Base-by-base conservation (phyloP, 495 filamentous ascomycete genomes). In the Tetracladium marchalianum region DNA sequence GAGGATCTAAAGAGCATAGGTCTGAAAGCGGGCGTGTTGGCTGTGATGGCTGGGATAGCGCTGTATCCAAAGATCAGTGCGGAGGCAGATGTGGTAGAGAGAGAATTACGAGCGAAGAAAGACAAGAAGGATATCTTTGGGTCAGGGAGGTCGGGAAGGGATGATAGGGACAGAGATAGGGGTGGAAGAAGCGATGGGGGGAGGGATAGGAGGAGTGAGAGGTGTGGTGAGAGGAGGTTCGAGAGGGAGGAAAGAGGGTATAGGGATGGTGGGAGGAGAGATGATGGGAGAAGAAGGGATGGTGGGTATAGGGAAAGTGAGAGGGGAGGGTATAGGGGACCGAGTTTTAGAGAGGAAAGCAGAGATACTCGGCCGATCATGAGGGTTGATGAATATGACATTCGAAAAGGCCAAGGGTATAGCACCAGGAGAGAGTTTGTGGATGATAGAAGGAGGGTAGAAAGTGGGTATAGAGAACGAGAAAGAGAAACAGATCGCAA, bases 401-500 rank as follows among this genome's bases (percentile, higher is more conserved):
- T 27, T 7, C 22, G 22, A 7, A 39, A 40, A 41, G 19, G 5
- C 18, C 15, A 19, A 13, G 12, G 15, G 44, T 11, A 18, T 12
- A 16, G 24, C 6, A 22, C 4, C 2, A 16, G 19, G 24, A 22
- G 39, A 17, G 15, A n/a, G 13, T 6, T 16, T 42, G 39, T 44
- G 35, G 40, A 31, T 18, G 41, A 31, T 32, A 32, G 24, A 16
- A 43, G 35, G 35, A 12, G 35, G 27, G 36, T 35, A 43, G 37
- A 39, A 15, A 55, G 43, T 24, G 39, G 38, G 39, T 50, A 43
- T 31, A 43, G 52, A 43, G 40, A 51, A 45, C 51, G 46, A 40
- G 46, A 52, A 35, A 31, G 35, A 41, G 39, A 39, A 37, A 43
- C 40, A 56, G 41, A 24, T 22, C 11, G 17, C 34, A n/a, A 39